Percentiles rank a stretch among this genome's conserved stretches.
phyloP scores from a whole-genome alignment of 1,284 basidiomycete genomes.

The Inonotus obliquus region DNA sequence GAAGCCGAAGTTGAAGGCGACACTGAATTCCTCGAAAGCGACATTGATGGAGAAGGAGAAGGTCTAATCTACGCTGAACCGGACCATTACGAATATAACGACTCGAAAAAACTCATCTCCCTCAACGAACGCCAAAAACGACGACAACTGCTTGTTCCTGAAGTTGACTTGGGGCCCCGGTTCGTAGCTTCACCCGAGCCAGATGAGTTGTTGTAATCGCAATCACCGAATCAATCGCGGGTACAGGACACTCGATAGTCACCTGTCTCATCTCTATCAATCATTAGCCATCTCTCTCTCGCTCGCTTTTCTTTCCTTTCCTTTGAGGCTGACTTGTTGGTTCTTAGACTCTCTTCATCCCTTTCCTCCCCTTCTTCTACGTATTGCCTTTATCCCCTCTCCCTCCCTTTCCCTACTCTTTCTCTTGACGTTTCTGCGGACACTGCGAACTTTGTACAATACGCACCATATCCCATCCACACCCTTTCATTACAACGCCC shows the following conservation, averaged over 20 bases:
- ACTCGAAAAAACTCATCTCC: too few species aligned
- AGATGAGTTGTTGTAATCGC: constrained; percentile 2
- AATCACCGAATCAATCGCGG: background rate
- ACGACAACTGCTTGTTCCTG: background rate
- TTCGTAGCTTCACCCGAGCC: constrained; percentile 15
- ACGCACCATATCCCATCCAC: too few species aligned
- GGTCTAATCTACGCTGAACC: constrained; percentile 18
- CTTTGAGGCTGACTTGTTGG: too few species aligned
- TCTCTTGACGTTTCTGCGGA: too few species aligned
- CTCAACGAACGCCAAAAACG: background rate
- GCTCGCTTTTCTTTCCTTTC: too few species aligned
- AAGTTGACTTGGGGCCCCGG: constrained; percentile 3
- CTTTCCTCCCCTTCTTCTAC: too few species aligned
- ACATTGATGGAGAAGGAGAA: constrained; percentile 36
- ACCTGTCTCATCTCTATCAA: background rate
- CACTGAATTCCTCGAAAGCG: constrained; percentile 27
- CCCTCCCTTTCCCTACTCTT: too few species aligned
- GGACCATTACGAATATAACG: too few species aligned
- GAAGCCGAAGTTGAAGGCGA: constrained; percentile 23
- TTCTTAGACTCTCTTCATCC: too few species aligned
- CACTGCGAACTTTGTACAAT: too few species aligned
- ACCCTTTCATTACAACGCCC: too few species aligned
- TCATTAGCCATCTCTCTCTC: background rate
- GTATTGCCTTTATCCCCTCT: too few species aligned
- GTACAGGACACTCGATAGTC: background rate